Percentiles rank a stretch among this genome's conserved stretches.
Conservation (phyloP, 306 rosid genomes). For the Cucurbita moschata region DNA sequence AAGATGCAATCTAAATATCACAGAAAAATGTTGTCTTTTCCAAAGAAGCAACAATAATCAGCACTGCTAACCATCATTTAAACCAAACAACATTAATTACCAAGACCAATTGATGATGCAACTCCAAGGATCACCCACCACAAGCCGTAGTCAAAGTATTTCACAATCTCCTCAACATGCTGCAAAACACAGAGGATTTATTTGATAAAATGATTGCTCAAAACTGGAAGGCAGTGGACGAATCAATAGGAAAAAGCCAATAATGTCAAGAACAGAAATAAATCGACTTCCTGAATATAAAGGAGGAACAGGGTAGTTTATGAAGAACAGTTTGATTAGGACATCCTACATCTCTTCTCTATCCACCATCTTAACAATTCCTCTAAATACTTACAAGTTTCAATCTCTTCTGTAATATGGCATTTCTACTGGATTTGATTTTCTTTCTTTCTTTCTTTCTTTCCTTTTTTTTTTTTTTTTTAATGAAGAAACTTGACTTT, state of each 20-base stretch:
- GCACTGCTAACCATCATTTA: not conserved
- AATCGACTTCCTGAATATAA: not conserved
- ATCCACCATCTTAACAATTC: too few species aligned
- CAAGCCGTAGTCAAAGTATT: slow-evolving; percentile 57
- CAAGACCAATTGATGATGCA: slow-evolving; percentile 97
- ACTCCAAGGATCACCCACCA: slow-evolving; percentile 98
- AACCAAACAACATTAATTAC: slow-evolving; percentile 32
- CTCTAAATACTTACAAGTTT: too few species aligned
- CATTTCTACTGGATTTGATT: not conserved
- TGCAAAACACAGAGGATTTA: slow-evolving; percentile 25
- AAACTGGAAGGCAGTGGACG: not conserved
- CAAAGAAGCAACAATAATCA: not conserved
- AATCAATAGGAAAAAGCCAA: not conserved
- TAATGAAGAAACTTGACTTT: not conserved
- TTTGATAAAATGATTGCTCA: not conserved
- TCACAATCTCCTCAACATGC: slow-evolving; percentile 76
- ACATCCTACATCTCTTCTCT: not conserved
- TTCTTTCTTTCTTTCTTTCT: too few species aligned
- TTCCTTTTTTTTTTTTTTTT: too few species aligned
- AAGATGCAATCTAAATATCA: not conserved
- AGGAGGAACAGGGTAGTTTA: not conserved
- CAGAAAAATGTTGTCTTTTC: not conserved
- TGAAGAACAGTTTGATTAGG: not conserved
- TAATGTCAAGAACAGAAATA: not conserved
- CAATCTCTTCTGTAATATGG: not conserved